phyloP scores from a whole-genome alignment of 495 filamentous ascomycete species.

The Hypomontagnella monticulosa region DNA sequence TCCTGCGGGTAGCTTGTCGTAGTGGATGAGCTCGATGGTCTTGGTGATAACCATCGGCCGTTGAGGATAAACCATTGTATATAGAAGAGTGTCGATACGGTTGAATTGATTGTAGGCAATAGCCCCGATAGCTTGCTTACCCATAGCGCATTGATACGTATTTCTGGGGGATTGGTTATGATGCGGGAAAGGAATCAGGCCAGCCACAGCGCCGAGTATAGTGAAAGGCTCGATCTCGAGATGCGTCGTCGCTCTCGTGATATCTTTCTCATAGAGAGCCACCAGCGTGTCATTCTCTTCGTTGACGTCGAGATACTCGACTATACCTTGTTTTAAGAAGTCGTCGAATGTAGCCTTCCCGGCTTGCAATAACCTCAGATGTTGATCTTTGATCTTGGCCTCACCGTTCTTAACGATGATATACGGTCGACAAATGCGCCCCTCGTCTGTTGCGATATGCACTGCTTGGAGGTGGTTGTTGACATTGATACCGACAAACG shows the following conservation, averaged over 20 bases:
- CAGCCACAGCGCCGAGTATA: constrained; percentile 95
- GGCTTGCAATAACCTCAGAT: constrained; percentile 79
- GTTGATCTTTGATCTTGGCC: constrained; percentile 76
- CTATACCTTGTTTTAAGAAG: constrained; percentile 85
- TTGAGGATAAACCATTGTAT: constrained; percentile 97
- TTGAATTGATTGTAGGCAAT: constrained; percentile 98
- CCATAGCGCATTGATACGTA: constrained; percentile 99
- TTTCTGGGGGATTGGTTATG: constrained; percentile 99
- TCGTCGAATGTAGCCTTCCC: constrained; percentile 90
- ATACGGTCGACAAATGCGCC: constrained; percentile 91
- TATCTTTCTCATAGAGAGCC: constrained; percentile 84
- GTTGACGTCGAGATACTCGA: constrained; percentile 97
- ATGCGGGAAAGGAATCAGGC: constrained; percentile 96
- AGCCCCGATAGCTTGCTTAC: constrained; percentile 98
- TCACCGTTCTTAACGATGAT: constrained; percentile 91
- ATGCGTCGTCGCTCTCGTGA: constrained; percentile 84
- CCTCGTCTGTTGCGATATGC: constrained; percentile 96
- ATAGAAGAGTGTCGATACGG: constrained; percentile 93
- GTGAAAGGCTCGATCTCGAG: constrained; percentile 98
- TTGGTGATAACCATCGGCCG: constrained; percentile 97
- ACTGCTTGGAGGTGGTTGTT: constrained; percentile 91
- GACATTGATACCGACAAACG: constrained; percentile 94
- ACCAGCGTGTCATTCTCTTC: constrained; percentile 97
- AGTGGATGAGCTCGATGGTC: constrained; percentile 95
- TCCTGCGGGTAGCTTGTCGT: constrained; percentile 95